phyloP scores from a whole-genome alignment of 2,329 filamentous ascomycete species.

The Talaromyces verruculosus region DNA sequence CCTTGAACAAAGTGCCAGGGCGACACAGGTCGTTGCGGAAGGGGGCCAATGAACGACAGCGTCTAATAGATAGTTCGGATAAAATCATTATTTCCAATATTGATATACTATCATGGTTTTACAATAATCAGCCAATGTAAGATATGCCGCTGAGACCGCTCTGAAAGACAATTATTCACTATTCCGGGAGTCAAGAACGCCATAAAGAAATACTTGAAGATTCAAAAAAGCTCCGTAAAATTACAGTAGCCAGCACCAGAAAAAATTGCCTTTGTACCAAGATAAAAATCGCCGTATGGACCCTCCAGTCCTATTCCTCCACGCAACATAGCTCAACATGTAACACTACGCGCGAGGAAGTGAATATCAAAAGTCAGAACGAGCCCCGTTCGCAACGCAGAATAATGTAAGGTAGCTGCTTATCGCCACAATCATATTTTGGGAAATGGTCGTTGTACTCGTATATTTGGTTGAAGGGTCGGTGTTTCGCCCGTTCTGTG shows the following conservation, averaged over 20 bases:
- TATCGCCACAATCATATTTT: background rate
- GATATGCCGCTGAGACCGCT: background rate
- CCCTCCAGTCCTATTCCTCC: background rate
- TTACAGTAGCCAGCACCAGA: conserved; percentile 17
- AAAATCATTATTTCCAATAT: background rate
- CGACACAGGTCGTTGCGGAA: background rate
- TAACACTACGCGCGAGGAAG: background rate
- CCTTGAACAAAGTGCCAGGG: conserved; percentile 25
- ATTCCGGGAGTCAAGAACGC: background rate
- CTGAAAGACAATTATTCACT: background rate
- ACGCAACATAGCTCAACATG: background rate
- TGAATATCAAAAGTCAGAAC: background rate
- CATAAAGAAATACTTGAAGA: background rate
- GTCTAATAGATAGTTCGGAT: background rate
- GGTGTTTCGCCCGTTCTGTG: background rate
- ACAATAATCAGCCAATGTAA: background rate
- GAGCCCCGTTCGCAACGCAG: conserved; percentile 4
- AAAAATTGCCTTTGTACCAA: conserved; percentile 7
- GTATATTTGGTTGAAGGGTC: background rate
- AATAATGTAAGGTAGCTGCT: conserved; percentile 2
- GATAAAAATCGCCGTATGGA: background rate
- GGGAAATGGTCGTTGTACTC: conserved; percentile 5
- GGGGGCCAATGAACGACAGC: background rate
- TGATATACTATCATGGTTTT: background rate
- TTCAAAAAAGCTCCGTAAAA: conserved; percentile 28